These are phyloP conservation scores for Saturnispora serradocipensis DNA, from an alignment of 805 yeast genomes.

Conservation along the genomic window DNA sequence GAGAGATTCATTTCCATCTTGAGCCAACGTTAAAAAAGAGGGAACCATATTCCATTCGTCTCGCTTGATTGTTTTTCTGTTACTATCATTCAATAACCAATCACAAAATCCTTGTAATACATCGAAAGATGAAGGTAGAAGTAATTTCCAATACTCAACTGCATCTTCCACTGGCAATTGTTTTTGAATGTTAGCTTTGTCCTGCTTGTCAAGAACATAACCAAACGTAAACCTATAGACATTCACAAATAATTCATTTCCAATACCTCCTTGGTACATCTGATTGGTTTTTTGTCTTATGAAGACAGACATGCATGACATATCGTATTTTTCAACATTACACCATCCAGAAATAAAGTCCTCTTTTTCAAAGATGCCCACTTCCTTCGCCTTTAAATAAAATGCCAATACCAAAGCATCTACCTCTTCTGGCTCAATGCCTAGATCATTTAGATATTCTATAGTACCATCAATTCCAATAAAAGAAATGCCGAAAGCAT, in stretches of 20 bases:
- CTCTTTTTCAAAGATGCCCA: conserved; percentile 48
- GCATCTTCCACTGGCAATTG: conserved; percentile 53
- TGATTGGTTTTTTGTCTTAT: conserved; percentile 16
- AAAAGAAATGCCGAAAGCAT: conserved; percentile 20
- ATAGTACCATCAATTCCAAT: conserved; percentile 80
- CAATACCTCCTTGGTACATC: conserved; percentile 26
- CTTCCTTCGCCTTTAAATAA: conserved; percentile 53
- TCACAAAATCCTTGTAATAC: conserved; percentile 45
- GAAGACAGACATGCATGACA: conserved; percentile 39
- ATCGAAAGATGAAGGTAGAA: conserved; percentile 34
- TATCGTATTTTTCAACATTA: conserved; percentile 21
- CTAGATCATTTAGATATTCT: conserved; percentile 54
- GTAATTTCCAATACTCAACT: conserved; percentile 65
- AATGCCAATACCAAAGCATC: conserved; percentile 63
- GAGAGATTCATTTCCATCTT: conserved; percentile 20
- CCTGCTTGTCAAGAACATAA: conserved; percentile 50
- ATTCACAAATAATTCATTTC: conserved; percentile 37
- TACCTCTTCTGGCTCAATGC: conserved; percentile 65
- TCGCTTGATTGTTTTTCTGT: conserved; percentile 42
- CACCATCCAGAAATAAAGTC: conserved; percentile 55
- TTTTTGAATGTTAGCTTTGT: conserved; percentile 30
- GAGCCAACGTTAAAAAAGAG: conserved; percentile 7
- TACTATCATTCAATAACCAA: conserved; percentile 28
- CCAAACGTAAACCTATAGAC: conserved; percentile 68
- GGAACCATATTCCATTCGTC: conserved; percentile 78